These are phyloP conservation scores for Scutellaria galericulata DNA, from an alignment of 257 asterid genomes.

Conservation along the genomic window DNA sequence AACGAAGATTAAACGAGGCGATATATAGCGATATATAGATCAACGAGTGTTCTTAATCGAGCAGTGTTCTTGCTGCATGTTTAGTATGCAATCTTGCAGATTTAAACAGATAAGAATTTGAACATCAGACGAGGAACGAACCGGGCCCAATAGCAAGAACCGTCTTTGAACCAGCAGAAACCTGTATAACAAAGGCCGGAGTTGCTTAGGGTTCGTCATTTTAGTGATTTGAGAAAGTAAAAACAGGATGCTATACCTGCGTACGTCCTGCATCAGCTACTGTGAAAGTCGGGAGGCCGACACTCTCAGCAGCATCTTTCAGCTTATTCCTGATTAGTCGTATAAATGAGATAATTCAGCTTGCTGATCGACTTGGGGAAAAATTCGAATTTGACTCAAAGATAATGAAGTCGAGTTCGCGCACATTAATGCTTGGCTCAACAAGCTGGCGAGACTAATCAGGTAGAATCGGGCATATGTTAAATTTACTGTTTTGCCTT, in stretches of 20 bases:
- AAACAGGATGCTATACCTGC: conserved; percentile 57
- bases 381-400: no score
- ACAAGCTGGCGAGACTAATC: no score
- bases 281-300: conserved; percentile 90
- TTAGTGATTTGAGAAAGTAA: neutral
- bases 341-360: no score
- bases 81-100: conserved; percentile 8
- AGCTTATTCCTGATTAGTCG: conserved; percentile 70
- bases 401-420: no score
- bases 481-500: no score
- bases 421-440: no score
- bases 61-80: conserved; percentile 17
- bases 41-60: neutral
- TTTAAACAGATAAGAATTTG: neutral
- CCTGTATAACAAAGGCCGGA: conserved; percentile 48
- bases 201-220: neutral
- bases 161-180: conserved; percentile 89
- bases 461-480: no score
- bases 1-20: neutral
- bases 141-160: conserved; percentile 99
- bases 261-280: conserved; percentile 99
- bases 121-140: conserved; percentile 40
- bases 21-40: neutral
- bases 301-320: conserved; percentile 81
- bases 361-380: no score